A percentile compares a stretch with the other conserved stretches of the same genome.
These are phyloP conservation scores for Vigna reflexopilosa DNA, from an alignment of 306 rosid genomes.

Conservation along the genomic window DNA sequence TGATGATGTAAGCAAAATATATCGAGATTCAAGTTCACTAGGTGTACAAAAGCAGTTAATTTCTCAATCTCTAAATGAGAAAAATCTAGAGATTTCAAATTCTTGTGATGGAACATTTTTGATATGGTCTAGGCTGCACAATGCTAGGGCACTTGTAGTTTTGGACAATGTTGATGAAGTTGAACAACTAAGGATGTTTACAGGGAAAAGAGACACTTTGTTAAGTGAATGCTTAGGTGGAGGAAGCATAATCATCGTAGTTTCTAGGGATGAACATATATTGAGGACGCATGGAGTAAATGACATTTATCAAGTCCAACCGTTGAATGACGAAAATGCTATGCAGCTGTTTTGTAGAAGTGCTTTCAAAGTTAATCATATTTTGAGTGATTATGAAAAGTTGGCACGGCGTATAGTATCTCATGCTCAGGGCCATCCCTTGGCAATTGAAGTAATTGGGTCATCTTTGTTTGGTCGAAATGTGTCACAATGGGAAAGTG, in stretches of 20 bases:
- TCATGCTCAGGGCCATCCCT: not conserved
- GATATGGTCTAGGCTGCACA: not conserved
- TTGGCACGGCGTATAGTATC: not conserved
- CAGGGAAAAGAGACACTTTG: not conserved
- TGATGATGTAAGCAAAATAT: not conserved
- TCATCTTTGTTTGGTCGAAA: not conserved
- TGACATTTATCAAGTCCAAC: not conserved
- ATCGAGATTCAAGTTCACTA: not conserved
- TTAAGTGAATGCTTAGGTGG: not conserved
- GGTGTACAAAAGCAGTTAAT: not conserved
- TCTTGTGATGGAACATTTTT: not conserved
- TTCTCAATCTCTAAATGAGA: not conserved
- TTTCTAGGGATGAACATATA: not conserved
- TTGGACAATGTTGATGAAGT: not conserved
- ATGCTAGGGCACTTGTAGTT: not conserved
- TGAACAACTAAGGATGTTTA: not conserved
- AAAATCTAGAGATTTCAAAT: not conserved
- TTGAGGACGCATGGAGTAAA: no score
- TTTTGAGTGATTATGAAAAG: not conserved
- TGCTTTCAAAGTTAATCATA: not conserved
- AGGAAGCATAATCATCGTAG: not conserved
- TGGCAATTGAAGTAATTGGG: not conserved
- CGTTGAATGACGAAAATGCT: not conserved
- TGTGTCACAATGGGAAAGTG: not conserved
- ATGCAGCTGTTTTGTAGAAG: not conserved